phyloP scores from a whole-genome alignment of 2,329 filamentous ascomycete genomes.

The Pseudofabraea citricarpa region DNA sequence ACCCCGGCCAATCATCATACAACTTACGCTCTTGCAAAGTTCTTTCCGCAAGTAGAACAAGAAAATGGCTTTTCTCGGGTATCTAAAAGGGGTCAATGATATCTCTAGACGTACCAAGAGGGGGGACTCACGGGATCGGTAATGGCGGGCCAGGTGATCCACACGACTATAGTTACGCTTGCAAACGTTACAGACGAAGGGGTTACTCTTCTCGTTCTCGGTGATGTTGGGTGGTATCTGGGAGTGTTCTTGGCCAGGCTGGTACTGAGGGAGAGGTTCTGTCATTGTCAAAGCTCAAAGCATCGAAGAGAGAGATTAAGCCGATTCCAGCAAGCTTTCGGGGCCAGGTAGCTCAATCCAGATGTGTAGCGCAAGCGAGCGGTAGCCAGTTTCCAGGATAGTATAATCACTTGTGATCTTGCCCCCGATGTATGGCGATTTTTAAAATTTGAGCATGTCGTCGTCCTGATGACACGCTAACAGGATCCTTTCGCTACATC shows the following conservation, averaged over 20 bases:
- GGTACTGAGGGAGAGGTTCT: conserved; percentile 1
- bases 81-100: conserved; percentile 1
- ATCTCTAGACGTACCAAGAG: no score
- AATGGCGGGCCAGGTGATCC: conserved; percentile 7
- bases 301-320: no score
- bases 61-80: conserved; percentile 6
- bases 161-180: conserved; percentile 6
- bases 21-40: conserved; percentile 3
- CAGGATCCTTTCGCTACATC: no score
- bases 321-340: no score
- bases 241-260: neutral
- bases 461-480: no score
- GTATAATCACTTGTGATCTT: no score
- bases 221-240: neutral
- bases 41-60: conserved; percentile 5
- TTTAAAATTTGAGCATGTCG: no score
- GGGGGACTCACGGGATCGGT: conserved; percentile 1
- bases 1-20: neutral
- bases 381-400: no score
- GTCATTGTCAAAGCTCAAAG: conserved; percentile 2
- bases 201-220: conserved; percentile 1
- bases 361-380: no score
- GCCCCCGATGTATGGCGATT: no score
- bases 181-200: conserved; percentile 5
- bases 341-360: no score